A percentile compares a stretch with the other conserved stretches of the same genome.
Evolutionary conservation across 495 filamentous ascomycete genomes (phyloP).

Genomic region (Annulohypoxylon maeteangense): DNA sequence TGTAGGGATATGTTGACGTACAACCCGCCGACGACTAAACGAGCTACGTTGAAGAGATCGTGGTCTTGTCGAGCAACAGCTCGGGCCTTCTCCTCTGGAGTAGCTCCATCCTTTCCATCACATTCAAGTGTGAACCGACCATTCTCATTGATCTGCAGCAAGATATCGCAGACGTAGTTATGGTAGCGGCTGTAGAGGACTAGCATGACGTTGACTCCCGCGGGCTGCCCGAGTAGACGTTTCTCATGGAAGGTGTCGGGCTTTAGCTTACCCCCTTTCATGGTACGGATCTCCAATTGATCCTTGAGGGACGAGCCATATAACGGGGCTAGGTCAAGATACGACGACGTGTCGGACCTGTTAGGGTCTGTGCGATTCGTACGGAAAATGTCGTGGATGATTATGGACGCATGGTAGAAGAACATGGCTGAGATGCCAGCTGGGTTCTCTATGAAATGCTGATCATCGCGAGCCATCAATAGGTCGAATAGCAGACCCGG

Average conservation of each 20-base stretch:
- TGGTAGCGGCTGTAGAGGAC: constrained; percentile 77
- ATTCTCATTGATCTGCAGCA: constrained; percentile 78
- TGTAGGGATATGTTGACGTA: constrained; percentile 81
- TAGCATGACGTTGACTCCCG: constrained; percentile 75
- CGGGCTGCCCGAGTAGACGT: constrained; percentile 77
- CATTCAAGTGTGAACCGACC: constrained; percentile 71
- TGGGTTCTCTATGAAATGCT: constrained; percentile 70
- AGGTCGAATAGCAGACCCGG: constrained; percentile 79
- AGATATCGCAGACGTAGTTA: constrained; percentile 71
- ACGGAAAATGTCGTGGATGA: constrained; percentile 75
- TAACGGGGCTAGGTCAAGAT: constrained; percentile 80
- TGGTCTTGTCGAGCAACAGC: constrained; percentile 75
- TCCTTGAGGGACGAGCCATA: constrained; percentile 80
- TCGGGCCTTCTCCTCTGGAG: constrained; percentile 60
- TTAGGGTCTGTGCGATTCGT: constrained; percentile 50
- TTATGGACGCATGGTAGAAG: constrained; percentile 85
- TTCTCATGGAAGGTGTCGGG: constrained; percentile 79
- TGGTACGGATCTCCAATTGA: constrained; percentile 74
- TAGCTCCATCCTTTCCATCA: constrained; percentile 41
- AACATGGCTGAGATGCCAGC: constrained; percentile 81
- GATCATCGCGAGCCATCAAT: constrained; percentile 67
- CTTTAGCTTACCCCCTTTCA: constrained; percentile 80
- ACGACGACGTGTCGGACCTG: constrained; percentile 71
- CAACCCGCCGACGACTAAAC: constrained; percentile 77
- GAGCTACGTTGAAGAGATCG: constrained; percentile 81